Conservation (phyloP, 179 eudicot species). For the Corrigiola litoralis region DNA sequence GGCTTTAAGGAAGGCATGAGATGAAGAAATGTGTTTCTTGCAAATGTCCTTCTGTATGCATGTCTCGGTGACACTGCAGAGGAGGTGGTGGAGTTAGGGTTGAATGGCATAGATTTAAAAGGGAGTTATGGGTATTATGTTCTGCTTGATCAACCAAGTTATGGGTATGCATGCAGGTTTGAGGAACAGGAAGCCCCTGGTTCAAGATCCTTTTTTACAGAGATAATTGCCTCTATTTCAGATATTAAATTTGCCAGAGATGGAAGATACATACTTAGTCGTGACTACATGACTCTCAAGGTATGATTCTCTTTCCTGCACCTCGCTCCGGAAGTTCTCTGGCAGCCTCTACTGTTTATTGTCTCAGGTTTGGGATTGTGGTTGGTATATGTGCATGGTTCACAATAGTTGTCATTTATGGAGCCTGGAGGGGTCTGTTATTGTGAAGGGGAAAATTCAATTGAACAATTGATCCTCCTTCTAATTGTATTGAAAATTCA, state of each 20-base stretch:
- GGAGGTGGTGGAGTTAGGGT: background rate
- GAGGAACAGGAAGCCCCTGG: constrained; percentile 54
- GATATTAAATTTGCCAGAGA: constrained; percentile 59
- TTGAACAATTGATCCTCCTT: too few relatives aligned
- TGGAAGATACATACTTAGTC: constrained; percentile 58
- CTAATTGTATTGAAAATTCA: too few relatives aligned
- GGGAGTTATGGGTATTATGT: background rate
- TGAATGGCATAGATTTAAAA: background rate
- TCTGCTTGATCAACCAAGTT: background rate
- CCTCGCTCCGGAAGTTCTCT: background rate
- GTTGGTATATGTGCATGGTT: background rate
- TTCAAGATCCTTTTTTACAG: constrained; percentile 55
- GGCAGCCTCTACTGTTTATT: background rate
- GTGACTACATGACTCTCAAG: constrained; percentile 57
- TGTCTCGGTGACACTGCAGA: too few relatives aligned
- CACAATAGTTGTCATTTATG: background rate
- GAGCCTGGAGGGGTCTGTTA: too few relatives aligned
- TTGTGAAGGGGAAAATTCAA: too few relatives aligned
- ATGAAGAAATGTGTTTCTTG: too few relatives aligned
- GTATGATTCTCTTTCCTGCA: constrained; percentile 16
- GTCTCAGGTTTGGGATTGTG: background rate
- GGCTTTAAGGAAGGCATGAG: background rate
- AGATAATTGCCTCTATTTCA: constrained; percentile 61
- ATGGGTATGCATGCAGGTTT: constrained; percentile 25
- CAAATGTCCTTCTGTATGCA: too few relatives aligned